Conservation (phyloP, 805 yeast genomes). For the Komagataella ulmi region DNA sequence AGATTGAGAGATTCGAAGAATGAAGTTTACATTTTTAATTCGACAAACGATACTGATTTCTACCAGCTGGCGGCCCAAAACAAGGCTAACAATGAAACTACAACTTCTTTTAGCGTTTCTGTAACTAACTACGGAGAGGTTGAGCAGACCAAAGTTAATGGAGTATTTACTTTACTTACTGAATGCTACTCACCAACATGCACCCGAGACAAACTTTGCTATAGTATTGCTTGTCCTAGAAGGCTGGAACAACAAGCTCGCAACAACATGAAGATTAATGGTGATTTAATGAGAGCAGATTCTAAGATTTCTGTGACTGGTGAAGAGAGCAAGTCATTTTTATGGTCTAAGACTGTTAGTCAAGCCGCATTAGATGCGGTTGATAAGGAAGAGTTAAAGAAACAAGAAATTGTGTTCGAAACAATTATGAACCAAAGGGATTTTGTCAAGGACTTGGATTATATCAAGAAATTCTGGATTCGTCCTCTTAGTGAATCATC, state of each 20-base stretch:
- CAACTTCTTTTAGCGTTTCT: neutral
- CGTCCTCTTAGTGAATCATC: slow-evolving; percentile 79
- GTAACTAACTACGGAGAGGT: neutral
- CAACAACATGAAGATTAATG: slow-evolving; percentile 75
- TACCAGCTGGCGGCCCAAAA: neutral
- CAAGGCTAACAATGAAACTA: neutral
- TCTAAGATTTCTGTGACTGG: slow-evolving; percentile 57
- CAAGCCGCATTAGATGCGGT: slow-evolving; percentile 62
- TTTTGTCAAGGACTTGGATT: slow-evolving; percentile 88
- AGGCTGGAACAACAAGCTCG: slow-evolving; percentile 93
- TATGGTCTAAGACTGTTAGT: slow-evolving; percentile 92
- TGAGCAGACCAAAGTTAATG: slow-evolving; percentile 40
- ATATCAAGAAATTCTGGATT: slow-evolving; percentile 87
- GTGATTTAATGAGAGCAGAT: slow-evolving; percentile 70
- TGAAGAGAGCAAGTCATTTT: slow-evolving; percentile 67
- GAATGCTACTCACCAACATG: slow-evolving; percentile 98
- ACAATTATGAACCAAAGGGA: slow-evolving; percentile 89
- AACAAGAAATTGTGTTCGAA: slow-evolving; percentile 94
- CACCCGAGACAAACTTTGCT: slow-evolving; percentile 75
- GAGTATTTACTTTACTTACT: slow-evolving; percentile 84
- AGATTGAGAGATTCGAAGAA: slow-evolving; percentile 75
- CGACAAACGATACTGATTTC: neutral
- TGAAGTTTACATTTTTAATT: slow-evolving; percentile 74
- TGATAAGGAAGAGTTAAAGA: slow-evolving; percentile 73
- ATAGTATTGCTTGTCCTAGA: slow-evolving; percentile 93